Percentiles rank a stretch among this genome's conserved stretches.
Conservation (phyloP, 1,139 yeast species). For the Candida sanyaensis region DNA sequence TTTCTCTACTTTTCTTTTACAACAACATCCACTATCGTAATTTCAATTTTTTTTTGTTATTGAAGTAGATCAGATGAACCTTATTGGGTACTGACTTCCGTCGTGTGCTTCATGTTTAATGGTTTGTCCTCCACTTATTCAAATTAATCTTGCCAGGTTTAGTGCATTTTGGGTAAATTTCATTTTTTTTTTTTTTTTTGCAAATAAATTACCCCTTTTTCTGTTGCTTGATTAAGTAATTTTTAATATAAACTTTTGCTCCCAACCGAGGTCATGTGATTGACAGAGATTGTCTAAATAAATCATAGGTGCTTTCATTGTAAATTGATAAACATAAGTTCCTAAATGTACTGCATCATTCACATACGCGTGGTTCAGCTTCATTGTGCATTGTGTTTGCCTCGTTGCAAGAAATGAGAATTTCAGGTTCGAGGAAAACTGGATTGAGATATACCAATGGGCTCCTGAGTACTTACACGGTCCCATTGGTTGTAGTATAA, state of each 20-base stretch:
- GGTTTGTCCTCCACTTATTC: neutral
- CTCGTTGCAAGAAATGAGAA: neutral
- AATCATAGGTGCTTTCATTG: neutral
- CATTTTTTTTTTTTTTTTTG: neutral
- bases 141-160: neutral
- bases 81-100: too few relatives aligned
- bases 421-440: neutral
- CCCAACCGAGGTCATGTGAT: constrained; percentile 3
- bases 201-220: neutral
- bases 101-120: too few relatives aligned
- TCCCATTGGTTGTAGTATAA: too few relatives aligned
- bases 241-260: neutral
- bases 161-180: neutral
- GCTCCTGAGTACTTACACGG: too few relatives aligned
- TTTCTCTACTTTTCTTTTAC: too few relatives aligned
- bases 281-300: neutral
- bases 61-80: too few relatives aligned
- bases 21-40: neutral
- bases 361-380: too few relatives aligned
- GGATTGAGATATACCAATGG: too few relatives aligned
- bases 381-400: too few relatives aligned
- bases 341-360: too few relatives aligned
- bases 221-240: neutral
- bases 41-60: neutral
- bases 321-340: neutral